Percentiles rank a stretch among this genome's conserved stretches.
Conservation (phyloP, 768 basidiomycete species). For the Panellus pusillus region DNA sequence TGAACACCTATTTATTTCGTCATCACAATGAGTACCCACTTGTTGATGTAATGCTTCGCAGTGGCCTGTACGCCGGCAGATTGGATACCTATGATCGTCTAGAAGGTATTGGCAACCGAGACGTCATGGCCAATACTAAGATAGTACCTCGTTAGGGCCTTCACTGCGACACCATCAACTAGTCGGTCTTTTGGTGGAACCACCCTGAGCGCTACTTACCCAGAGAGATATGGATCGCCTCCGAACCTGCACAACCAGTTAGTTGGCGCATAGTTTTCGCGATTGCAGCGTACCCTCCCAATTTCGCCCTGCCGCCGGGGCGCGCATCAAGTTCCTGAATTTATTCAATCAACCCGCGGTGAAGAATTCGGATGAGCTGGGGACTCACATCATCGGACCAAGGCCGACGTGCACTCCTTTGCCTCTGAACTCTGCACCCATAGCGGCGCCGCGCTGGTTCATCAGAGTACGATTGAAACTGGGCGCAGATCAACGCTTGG, state of each 20-base stretch:
- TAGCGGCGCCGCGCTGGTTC: conserved; percentile 51
- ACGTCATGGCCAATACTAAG: too few relatives aligned
- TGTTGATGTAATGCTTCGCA: conserved; percentile 48
- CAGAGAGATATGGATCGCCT: conserved; percentile 53
- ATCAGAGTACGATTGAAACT: conserved; percentile 55
- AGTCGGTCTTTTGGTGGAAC: background rate
- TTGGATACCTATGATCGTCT: conserved; percentile 53
- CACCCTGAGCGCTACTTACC: conserved; percentile 18
- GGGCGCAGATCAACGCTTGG: background rate
- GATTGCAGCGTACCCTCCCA: conserved; percentile 44
- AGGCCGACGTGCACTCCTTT: conserved; percentile 60
- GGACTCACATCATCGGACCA: conserved; percentile 48
- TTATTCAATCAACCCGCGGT: background rate
- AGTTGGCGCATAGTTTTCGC: background rate
- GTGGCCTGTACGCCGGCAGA: conserved; percentile 50
- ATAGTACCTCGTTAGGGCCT: conserved; percentile 40
- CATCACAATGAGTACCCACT: conserved; percentile 15
- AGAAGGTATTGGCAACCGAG: too few relatives aligned
- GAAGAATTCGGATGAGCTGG: background rate
- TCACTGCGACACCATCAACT: conserved; percentile 26
- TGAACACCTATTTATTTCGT: too few relatives aligned
- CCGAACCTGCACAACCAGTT: conserved; percentile 36
- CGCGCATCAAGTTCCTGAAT: conserved; percentile 44
- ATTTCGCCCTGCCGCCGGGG: conserved; percentile 48
- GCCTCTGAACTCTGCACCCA: conserved; percentile 60